phyloP scores from a whole-genome alignment of 208 protist species.

The Leishmania gerbilli region DNA sequence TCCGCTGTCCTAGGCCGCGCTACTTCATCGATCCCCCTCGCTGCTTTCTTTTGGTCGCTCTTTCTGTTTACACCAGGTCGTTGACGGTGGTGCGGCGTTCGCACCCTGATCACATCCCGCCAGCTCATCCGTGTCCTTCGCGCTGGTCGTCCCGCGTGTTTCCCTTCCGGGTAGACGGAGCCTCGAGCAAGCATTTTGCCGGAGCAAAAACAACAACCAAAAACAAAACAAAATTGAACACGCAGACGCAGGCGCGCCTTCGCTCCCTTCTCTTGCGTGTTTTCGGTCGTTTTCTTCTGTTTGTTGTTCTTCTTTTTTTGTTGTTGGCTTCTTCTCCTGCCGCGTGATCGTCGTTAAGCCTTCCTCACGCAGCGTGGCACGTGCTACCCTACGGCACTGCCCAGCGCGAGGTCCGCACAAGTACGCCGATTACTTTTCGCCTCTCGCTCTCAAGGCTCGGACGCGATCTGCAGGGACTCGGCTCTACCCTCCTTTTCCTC shows the following conservation, averaged over 20 bases:
- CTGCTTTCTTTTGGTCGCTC: background rate
- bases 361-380: background rate
- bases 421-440: background rate
- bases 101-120: too few species aligned
- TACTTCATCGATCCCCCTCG: background rate
- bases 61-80: background rate
- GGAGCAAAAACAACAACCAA: background rate
- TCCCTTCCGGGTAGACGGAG: background rate
- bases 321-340: background rate
- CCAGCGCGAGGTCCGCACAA: background rate
- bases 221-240: background rate
- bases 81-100: background rate
- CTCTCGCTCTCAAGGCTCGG: background rate
- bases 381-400: background rate
- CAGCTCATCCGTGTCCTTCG: background rate
- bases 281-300: too few species aligned
- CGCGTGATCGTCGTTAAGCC: background rate
- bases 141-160: background rate
- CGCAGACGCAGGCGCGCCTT: background rate
- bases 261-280: background rate
- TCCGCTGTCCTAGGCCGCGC: too few species aligned
- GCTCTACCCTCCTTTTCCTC: background rate
- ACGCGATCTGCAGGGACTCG: background rate
- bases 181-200: background rate
- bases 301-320: too few species aligned